Evolutionary conservation across 495 filamentous ascomycete genomes (phyloP).

Genomic region (Penicillium ochrochloron): DNA sequence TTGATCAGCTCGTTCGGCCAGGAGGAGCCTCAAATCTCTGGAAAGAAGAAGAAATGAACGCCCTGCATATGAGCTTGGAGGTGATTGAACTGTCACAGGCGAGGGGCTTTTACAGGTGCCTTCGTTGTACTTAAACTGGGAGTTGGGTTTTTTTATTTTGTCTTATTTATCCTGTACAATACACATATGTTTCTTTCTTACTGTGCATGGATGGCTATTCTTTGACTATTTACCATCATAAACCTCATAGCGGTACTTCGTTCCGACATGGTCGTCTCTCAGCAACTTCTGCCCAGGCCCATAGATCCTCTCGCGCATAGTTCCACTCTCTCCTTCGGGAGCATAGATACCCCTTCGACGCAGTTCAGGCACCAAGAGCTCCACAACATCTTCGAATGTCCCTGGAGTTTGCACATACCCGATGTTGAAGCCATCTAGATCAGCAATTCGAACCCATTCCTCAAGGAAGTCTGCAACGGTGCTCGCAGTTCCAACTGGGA

Average conservation of each 20-base stretch:
- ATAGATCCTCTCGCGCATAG: slow-evolving; percentile 34
- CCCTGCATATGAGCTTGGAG: neutral
- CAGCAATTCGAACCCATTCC: neutral
- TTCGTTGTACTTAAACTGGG: slow-evolving; percentile 15
- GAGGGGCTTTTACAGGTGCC: neutral
- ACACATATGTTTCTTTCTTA: slow-evolving; percentile 29
- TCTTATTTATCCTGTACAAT: slow-evolving; percentile 34
- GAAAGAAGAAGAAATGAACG: slow-evolving; percentile 43
- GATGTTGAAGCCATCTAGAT: neutral
- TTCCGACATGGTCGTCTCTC: slow-evolving; percentile 21
- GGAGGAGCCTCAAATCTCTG: slow-evolving; percentile 37
- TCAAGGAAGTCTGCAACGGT: neutral
- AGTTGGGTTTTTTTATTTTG: slow-evolving; percentile 28
- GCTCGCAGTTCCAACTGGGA: slow-evolving; percentile 18
- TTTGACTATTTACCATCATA: slow-evolving; percentile 20
- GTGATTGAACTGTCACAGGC: neutral
- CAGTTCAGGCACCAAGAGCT: slow-evolving; percentile 37
- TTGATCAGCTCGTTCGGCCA: slow-evolving; percentile 69
- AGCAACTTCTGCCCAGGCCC: slow-evolving; percentile 17
- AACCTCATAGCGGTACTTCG: slow-evolving; percentile 14
- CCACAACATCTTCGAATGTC: slow-evolving; percentile 57
- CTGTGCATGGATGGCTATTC: slow-evolving; percentile 19
- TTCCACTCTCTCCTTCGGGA: slow-evolving; percentile 27
- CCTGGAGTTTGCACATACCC: slow-evolving; percentile 38
- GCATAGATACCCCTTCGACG: neutral